Percentiles rank a stretch among this genome's conserved stretches.
Conservation (phyloP, 164 flowering plant genomes). For the Umbilicus rupestris region DNA sequence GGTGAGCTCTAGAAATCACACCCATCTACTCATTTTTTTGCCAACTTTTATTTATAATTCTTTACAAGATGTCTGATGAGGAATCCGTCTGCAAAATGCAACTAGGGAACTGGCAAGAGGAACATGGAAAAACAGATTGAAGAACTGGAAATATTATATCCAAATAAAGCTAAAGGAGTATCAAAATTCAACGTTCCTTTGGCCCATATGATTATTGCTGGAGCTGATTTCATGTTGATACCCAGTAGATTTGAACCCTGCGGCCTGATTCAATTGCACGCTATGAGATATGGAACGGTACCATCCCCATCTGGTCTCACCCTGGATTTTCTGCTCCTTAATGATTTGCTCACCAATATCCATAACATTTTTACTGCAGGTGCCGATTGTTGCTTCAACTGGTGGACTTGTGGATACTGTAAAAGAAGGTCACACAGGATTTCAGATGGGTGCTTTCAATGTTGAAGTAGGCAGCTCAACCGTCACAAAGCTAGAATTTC, state of each 20-base stretch:
- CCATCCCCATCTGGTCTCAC: neutral
- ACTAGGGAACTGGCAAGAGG: constrained; percentile 73
- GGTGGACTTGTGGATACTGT: constrained; percentile 84
- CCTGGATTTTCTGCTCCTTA: neutral
- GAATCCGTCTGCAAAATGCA: neutral
- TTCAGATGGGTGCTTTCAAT: constrained; percentile 67
- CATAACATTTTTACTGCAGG: constrained; percentile 18
- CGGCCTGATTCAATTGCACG: constrained; percentile 70
- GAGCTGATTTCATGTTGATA: constrained; percentile 52
- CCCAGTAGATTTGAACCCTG: constrained; percentile 83
- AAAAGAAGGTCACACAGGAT: constrained; percentile 67
- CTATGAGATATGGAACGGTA: constrained; percentile 77
- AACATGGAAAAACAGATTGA: constrained; percentile 52
- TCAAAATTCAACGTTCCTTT: constrained; percentile 58
- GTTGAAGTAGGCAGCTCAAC: constrained; percentile 37
- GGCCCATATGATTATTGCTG: constrained; percentile 69
- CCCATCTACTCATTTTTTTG: neutral
- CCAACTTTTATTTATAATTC: neutral
- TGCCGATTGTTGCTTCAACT: constrained; percentile 56
- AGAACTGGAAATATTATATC: constrained; percentile 41
- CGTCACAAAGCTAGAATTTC: neutral
- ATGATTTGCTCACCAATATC: neutral
- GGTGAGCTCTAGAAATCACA: constrained; percentile 27
- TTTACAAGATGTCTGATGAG: neutral
- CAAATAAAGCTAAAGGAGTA: constrained; percentile 50